Conservation (phyloP, 257 asterid species). For the Rubia yunnanensis region DNA sequence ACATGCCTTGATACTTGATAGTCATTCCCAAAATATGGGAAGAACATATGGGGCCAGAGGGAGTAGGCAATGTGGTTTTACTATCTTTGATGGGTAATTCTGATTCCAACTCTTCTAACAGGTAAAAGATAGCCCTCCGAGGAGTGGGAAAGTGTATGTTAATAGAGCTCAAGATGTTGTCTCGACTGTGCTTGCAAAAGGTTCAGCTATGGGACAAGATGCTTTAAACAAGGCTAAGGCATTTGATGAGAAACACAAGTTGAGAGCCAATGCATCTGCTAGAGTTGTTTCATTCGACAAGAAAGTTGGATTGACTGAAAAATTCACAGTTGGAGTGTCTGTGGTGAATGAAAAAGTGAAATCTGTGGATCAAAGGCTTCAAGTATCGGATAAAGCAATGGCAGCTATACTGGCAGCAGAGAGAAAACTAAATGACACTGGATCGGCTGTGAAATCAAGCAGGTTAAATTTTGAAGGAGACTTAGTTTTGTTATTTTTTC, state of each 20-base stretch:
- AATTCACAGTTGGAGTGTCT: constrained; percentile 75
- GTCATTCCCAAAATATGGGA: no score
- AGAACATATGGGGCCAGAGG: no score
- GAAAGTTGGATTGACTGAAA: constrained; percentile 78
- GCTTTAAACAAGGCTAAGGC: constrained; percentile 93
- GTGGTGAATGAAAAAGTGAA: constrained; percentile 87
- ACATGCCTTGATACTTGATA: no score
- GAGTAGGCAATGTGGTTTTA: background rate
- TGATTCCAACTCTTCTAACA: constrained; percentile 27
- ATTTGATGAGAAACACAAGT: constrained; percentile 82
- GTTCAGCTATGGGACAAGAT: constrained; percentile 84
- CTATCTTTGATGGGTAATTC: background rate
- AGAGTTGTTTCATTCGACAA: constrained; percentile 70
- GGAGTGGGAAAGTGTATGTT: constrained; percentile 48
- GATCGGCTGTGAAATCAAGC: constrained; percentile 98
- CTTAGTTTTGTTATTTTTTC: background rate
- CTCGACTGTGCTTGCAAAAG: constrained; percentile 80
- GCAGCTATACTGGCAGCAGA: constrained; percentile 95
- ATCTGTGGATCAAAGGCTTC: constrained; percentile 88
- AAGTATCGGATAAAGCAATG: constrained; percentile 93
- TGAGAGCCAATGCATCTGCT: constrained; percentile 93
- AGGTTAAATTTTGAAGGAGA: constrained; percentile 37
- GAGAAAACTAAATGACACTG: constrained; percentile 81
- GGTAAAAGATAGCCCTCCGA: constrained; percentile 42
- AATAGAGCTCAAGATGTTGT: constrained; percentile 90